Evolutionary conservation across 1,139 yeast genomes (phyloP).

Genomic region (Saccharomycopsis phalli): DNA sequence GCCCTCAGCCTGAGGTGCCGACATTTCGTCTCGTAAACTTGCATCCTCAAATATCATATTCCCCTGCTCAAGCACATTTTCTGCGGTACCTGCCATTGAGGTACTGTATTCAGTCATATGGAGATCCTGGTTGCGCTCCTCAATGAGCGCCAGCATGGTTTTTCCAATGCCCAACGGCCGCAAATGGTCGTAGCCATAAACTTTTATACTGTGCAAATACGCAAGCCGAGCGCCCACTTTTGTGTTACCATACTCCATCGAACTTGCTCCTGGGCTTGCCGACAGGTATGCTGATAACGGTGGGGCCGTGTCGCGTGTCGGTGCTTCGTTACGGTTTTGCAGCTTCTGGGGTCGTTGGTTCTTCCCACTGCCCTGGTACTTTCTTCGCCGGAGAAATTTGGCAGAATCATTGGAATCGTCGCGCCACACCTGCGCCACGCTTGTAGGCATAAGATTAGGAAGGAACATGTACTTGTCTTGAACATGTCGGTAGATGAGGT

Average conservation of each 20-base stretch:
- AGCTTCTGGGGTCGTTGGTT: conserved; percentile 4
- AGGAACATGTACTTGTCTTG: too few species aligned
- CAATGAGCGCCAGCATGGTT: conserved; percentile 41
- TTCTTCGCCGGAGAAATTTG: conserved; percentile 12
- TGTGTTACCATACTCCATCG: conserved; percentile 19
- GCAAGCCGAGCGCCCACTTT: conserved; percentile 32
- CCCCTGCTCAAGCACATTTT: conserved; percentile 22
- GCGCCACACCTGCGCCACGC: conserved; percentile 37
- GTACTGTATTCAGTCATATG: conserved; percentile 24
- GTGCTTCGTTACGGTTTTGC: conserved; percentile 11
- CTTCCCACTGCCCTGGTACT: conserved; percentile 6
- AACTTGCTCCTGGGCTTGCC: conserved; percentile 40
- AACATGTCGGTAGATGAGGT: too few species aligned
- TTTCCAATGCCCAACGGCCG: conserved; percentile 48
- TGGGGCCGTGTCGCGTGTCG: conserved; percentile 33
- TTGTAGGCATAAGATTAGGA: conserved; percentile 38
- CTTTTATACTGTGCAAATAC: conserved; percentile 36
- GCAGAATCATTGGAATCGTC: conserved; percentile 18
- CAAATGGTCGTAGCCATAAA: conserved; percentile 41
- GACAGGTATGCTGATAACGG: conserved; percentile 47
- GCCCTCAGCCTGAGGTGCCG: conserved; percentile 19
- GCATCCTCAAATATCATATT: conserved; percentile 13
- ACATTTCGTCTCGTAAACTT: background rate
- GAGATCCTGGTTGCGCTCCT: conserved; percentile 24
- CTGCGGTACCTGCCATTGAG: conserved; percentile 22